Base-by-base conservation (phyloP, 768 basidiomycete species). In the Psilocybe cyanescens region DNA sequence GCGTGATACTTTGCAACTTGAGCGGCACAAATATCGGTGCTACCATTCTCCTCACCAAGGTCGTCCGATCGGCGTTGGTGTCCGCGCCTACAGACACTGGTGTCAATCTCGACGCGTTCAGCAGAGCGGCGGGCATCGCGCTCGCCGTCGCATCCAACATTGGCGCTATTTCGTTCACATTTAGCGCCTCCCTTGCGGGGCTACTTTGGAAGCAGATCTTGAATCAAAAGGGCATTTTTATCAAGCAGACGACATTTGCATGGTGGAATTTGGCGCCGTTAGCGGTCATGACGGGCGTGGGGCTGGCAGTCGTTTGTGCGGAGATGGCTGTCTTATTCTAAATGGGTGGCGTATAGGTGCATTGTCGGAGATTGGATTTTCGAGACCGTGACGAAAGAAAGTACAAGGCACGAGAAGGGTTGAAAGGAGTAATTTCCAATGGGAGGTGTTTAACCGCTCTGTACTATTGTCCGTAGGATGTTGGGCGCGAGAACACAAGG, bases 1-100 rank as follows among this genome's bases (percentile, higher is more conserved):
- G 89, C 4, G 88, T 94, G 35, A 69, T 93, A 44, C 78, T 92
- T 19, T 94, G 91, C 73, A 93, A 94, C 67, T 74, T 93, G 49
- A 86, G 89, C 17, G 94, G 94, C 0, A 96, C 94, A 8, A 96
- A 96, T 75, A 96, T 96, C 58, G 94, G 93, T 37, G 91, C 92
- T 1, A 94, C 92, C 16, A 95, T 98, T 71, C 82, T 97, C 39
- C 85, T 96, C n/a, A 91, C 93, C 39, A 89, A 95, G 63, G 82
- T 94, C 49, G 81, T 93, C 8, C 85, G 85, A 41, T 70, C 73
- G 3, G 71, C 85, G 1, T 66, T 67, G 4, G 54, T 71, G 16
- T 72, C 62, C 72, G 66, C 54, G 60, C 74, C 44, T 79, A 83
- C 17, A 92, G 92, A 89, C 90, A 6, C 79, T 81, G 19, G 79